Percentiles rank a stretch among this genome's conserved stretches.
These are phyloP conservation scores for Penicillium silybi DNA, from an alignment of 495 filamentous ascomycete genomes.

Conservation along the genomic window DNA sequence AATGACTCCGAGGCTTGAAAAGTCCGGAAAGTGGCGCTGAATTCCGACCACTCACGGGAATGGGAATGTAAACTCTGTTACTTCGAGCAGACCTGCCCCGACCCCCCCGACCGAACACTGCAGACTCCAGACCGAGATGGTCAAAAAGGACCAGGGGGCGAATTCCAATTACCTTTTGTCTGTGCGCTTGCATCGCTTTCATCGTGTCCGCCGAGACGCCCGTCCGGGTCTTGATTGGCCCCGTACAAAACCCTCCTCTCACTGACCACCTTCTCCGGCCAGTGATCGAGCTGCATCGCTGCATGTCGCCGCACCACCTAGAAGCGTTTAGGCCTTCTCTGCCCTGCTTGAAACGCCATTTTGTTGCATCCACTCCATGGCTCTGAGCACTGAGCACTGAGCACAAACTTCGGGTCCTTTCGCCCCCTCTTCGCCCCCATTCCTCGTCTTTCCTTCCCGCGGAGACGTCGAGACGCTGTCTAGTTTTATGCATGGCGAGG, in stretches of 20 bases:
- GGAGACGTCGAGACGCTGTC: not conserved
- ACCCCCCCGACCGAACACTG: not conserved
- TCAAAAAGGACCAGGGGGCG: not conserved
- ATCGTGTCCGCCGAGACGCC: not conserved
- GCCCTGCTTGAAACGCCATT: not conserved
- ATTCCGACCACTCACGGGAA: not conserved
- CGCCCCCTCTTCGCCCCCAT: not conserved
- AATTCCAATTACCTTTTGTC: constrained; percentile 16
- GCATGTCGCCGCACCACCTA: constrained; percentile 14
- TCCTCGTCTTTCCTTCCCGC: not conserved
- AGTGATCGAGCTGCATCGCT: constrained; percentile 12
- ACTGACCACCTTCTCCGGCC: not conserved
- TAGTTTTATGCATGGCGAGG: not conserved
- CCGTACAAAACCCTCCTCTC: constrained; percentile 4
- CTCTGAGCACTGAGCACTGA: no score
- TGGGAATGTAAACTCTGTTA: not conserved
- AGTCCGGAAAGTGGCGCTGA: not conserved
- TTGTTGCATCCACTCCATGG: not conserved
- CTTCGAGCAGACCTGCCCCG: no score
- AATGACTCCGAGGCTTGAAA: not conserved
- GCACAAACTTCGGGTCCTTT: not conserved
- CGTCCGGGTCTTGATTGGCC: constrained; percentile 12
- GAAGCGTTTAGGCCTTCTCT: not conserved
- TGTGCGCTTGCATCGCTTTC: constrained; percentile 14
- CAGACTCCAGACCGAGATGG: not conserved